A percentile compares a stretch with the other conserved stretches of the same genome.
phyloP scores from a whole-genome alignment of 2,329 filamentous ascomycete species.

The Shiraia sp. region DNA sequence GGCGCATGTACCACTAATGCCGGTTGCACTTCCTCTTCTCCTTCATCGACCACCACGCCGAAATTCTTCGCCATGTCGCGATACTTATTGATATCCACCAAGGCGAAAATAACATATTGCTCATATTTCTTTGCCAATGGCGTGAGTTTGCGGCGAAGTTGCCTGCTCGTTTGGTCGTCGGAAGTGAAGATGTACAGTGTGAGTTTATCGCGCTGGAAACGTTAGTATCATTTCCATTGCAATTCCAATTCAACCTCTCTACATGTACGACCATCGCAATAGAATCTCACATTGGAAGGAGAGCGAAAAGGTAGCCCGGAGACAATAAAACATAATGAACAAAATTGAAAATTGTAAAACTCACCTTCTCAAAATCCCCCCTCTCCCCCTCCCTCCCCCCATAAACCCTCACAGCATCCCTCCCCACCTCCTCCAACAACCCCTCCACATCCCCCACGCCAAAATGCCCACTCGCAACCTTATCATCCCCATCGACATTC shows the following conservation, averaged over 20 bases:
- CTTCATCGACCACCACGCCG: conserved; percentile 11
- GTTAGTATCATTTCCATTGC: conserved; percentile 18
- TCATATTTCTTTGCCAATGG: conserved; percentile 19
- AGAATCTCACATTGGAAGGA: too few relatives aligned
- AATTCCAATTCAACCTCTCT: too few relatives aligned
- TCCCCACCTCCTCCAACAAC: too few relatives aligned
- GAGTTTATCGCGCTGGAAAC: conserved; percentile 19
- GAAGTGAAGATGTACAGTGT: conserved; percentile 23
- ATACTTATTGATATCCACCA: conserved; percentile 22
- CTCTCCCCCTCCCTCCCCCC: too few relatives aligned
- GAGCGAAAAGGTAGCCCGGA: too few relatives aligned
- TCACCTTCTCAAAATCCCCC: too few relatives aligned
- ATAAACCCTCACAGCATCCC: too few relatives aligned
- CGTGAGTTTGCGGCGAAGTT: conserved; percentile 19
- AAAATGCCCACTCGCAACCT: too few relatives aligned
- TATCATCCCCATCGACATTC: conserved; percentile 23
- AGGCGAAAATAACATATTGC: conserved; percentile 20
- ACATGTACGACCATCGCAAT: too few relatives aligned
- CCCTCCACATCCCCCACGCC: too few relatives aligned
- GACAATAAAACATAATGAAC: too few relatives aligned
- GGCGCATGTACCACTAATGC: conserved; percentile 25
- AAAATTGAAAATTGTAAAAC: too few relatives aligned
- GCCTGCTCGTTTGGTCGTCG: conserved; percentile 3
- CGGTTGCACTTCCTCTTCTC: conserved; percentile 6
- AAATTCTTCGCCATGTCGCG: conserved; percentile 25